These are phyloP conservation scores for Metarhizium anisopliae DNA, from an alignment of 2,329 filamentous ascomycete genomes.

Conservation along the genomic window DNA sequence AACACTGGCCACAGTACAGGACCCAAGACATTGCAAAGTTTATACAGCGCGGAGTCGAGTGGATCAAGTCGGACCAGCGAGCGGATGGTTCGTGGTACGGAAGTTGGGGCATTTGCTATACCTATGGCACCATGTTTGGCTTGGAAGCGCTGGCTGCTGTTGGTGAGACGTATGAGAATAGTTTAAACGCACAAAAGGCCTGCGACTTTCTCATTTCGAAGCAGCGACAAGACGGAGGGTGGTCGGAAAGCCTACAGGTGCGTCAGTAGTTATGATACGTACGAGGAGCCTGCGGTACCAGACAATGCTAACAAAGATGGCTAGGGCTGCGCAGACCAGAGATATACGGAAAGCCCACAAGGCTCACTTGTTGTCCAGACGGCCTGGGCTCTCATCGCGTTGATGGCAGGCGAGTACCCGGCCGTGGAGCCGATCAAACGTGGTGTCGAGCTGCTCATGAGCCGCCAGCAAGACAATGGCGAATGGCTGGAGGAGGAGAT, in stretches of 20 bases:
- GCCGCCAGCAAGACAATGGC: constrained; percentile 74
- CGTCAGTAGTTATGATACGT: constrained; percentile 8
- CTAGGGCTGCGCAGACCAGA: no score
- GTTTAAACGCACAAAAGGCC: constrained; percentile 28
- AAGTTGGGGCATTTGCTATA: constrained; percentile 95
- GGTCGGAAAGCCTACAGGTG: constrained; percentile 75
- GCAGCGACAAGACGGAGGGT: constrained; percentile 83
- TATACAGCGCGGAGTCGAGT: no score
- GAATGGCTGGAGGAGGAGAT: constrained; percentile 94
- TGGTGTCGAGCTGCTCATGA: constrained; percentile 73
- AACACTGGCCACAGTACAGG: constrained; percentile 74
- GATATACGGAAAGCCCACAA: no score
- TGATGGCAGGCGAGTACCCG: constrained; percentile 75
- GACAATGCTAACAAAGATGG: no score
- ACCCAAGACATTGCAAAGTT: constrained; percentile 54
- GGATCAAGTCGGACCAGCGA: constrained; percentile 48
- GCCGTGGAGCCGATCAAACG: constrained; percentile 60
- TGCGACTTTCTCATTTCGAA: constrained; percentile 73
- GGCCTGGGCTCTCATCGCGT: constrained; percentile 73
- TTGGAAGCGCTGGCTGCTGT: constrained; percentile 73
- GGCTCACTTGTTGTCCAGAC: constrained; percentile 66
- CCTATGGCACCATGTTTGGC: constrained; percentile 93
- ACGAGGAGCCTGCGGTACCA: no score
- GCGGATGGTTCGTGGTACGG: constrained; percentile 93
- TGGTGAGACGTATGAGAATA: constrained; percentile 72